Evolutionary conservation across 768 basidiomycete species (phyloP), one percentile per base, ranked within the genome.

Genomic region (Neoboletus magnificus): DNA sequence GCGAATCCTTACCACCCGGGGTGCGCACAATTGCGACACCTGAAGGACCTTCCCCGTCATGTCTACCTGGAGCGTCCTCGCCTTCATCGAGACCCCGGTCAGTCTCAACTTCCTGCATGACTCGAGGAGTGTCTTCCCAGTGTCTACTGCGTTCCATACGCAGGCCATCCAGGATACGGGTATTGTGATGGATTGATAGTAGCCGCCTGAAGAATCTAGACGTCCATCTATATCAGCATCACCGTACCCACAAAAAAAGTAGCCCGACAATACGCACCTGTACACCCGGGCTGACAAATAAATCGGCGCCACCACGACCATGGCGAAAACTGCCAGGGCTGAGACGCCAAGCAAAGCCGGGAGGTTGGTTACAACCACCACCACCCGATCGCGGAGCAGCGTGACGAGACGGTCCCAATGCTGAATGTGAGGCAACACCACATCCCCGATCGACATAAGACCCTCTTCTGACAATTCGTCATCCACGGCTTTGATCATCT

Each of bases 401-500:
- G n/a, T n/a, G n/a, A n/a, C n/a, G n/a, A n/a, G n/a, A n/a, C n/a
- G n/a, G n/a, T n/a, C n/a, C n/a, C n/a, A n/a, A n/a, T n/a, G n/a
- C n/a, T n/a, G n/a, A n/a, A n/a, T n/a, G n/a, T n/a, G n/a, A n/a
- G n/a, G n/a, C n/a, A n/a, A n/a, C n/a, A 59, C 57, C 1, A 45
- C 11, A 29, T 67, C 62, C 9, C 63, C 62, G 12, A 59, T 41
- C 16, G 56, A 56, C 54, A 59, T 50, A 22, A 66, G 46, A 25
- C 60, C 56, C n/a, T n/a, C n/a, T n/a, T n/a, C n/a, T n/a, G n/a
- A n/a, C n/a, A n/a, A n/a, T n/a, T n/a, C n/a, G n/a, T 37, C 53
- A 33, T 67, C 62, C 8, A 66, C 48, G 1, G 55, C 52, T 6
- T 40, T 52, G 53, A 66, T 54, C 62, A 67, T 54, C 40, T 67